phyloP scores from a whole-genome alignment of 106 monocot genomes.

The Dendrobium nobile region DNA sequence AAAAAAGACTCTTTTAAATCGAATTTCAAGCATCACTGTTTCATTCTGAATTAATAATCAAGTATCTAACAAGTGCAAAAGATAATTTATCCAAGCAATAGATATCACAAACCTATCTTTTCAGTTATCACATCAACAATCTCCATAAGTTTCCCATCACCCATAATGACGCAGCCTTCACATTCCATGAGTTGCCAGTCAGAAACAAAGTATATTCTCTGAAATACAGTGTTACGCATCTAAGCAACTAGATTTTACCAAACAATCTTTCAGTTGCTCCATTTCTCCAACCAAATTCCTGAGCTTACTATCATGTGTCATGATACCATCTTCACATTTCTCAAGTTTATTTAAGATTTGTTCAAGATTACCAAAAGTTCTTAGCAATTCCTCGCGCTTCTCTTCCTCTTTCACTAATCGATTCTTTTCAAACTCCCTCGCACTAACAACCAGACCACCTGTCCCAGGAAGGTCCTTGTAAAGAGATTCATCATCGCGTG shows the following conservation, averaged over 20 bases:
- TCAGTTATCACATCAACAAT: neutral
- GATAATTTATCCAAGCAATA: neutral
- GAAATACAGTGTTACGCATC: neutral
- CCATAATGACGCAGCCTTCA: neutral
- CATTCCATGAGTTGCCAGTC: neutral
- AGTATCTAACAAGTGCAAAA: neutral
- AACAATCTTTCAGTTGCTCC: slow-evolving; percentile 24
- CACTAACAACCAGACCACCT: slow-evolving; percentile 60
- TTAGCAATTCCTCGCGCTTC: slow-evolving; percentile 26
- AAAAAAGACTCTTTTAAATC: neutral
- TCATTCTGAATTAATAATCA: neutral
- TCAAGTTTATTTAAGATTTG: slow-evolving; percentile 35
- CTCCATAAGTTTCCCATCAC: neutral
- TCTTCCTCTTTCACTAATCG: slow-evolving; percentile 38
- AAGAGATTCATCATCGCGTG: slow-evolving; percentile 47
- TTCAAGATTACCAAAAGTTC: slow-evolving; percentile 40
- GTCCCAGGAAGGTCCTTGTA: slow-evolving; percentile 60
- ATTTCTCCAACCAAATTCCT: slow-evolving; percentile 20
- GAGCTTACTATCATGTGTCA: slow-evolving; percentile 20
- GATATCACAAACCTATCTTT: neutral
- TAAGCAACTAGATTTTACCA: slow-evolving; percentile 5
- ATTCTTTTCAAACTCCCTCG: slow-evolving; percentile 56
- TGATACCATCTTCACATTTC: slow-evolving; percentile 12
- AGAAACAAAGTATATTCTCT: neutral
- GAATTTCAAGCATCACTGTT: neutral